These are phyloP conservation scores for Iris pallida DNA, from an alignment of 116 monocot genomes.

Conservation along the genomic window DNA sequence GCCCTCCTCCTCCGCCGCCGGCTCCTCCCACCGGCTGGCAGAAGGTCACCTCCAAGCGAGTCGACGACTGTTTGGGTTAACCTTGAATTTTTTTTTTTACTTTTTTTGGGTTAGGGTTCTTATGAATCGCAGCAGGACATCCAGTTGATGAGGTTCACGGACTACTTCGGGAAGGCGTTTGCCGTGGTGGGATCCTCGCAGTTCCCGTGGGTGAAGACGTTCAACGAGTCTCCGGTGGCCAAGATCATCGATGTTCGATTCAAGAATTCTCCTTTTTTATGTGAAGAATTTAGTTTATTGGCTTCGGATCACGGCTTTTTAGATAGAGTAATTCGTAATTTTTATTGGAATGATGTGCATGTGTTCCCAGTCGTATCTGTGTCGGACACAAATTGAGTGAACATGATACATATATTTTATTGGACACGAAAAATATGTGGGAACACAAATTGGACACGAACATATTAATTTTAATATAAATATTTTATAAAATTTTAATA, in stretches of 20 bases:
- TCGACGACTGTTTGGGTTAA: conserved; percentile 20
- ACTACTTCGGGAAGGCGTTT: conserved; percentile 77
- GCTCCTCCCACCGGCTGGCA: conserved; percentile 70
- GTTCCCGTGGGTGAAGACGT: conserved; percentile 87
- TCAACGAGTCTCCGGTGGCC: conserved; percentile 70
- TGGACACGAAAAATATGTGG: too few species aligned
- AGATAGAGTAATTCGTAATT: too few species aligned
- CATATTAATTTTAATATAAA: too few species aligned
- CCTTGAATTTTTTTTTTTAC: background rate
- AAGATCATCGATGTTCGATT: conserved; percentile 91
- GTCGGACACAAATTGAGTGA: too few species aligned
- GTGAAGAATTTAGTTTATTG: too few species aligned
- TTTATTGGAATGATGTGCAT: too few species aligned
- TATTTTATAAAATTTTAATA: too few species aligned
- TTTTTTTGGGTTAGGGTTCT: conserved; percentile 52
- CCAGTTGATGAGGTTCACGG: conserved; percentile 92
- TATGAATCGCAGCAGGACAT: conserved; percentile 74
- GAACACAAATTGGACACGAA: too few species aligned
- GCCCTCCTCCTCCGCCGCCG: conserved; percentile 7
- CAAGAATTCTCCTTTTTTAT: too few species aligned
- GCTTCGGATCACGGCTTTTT: too few species aligned
- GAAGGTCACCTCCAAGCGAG: conserved; percentile 81
- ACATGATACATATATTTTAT: too few species aligned
- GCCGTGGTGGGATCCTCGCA: conserved; percentile 53
- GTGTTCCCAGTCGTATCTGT: too few species aligned